These are phyloP conservation scores for Schwanniomyces sp. DNA, from an alignment of 805 yeast species.

Conservation along the genomic window DNA sequence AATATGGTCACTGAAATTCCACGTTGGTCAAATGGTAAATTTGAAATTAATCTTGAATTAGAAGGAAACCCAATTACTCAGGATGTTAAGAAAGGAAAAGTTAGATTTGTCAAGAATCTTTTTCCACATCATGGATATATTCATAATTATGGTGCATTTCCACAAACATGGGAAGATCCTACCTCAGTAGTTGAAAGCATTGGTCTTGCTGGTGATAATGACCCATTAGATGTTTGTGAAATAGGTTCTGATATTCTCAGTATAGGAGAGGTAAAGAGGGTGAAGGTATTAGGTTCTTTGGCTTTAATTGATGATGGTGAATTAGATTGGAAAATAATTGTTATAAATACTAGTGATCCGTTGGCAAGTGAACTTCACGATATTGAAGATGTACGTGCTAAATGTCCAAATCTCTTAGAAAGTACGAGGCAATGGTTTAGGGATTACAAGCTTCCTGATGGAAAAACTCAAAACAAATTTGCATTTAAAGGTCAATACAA, in stretches of 20 bases:
- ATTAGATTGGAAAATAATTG: conserved; percentile 90
- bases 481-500: conserved; percentile 96
- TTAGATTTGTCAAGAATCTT: conserved; percentile 73
- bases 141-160: conserved; percentile 85
- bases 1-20: conserved; percentile 48
- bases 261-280: conserved; percentile 79
- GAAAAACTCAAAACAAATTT: conserved; percentile 93
- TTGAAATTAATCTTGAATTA: conserved; percentile 63
- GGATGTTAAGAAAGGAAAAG: conserved; percentile 72
- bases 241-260: conserved; percentile 69
- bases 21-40: conserved; percentile 80
- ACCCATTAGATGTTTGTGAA: conserved; percentile 71
- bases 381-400: conserved; percentile 85
- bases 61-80: conserved; percentile 77
- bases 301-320: conserved; percentile 93
- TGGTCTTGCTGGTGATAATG: conserved; percentile 43
- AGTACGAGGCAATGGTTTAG: conserved; percentile 98
- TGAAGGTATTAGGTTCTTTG: conserved; percentile 90
- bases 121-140: conserved; percentile 85
- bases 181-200: conserved; percentile 48
- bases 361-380: conserved; percentile 84
- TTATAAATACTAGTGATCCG: conserved; percentile 80
- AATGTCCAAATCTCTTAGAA: conserved; percentile 89
- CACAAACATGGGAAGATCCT: conserved; percentile 99
- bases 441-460: conserved; percentile 96